A percentile compares a stretch with the other conserved stretches of the same genome.
Conservation (phyloP, 495 filamentous ascomycete species). For the Penicillium salamii region DNA sequence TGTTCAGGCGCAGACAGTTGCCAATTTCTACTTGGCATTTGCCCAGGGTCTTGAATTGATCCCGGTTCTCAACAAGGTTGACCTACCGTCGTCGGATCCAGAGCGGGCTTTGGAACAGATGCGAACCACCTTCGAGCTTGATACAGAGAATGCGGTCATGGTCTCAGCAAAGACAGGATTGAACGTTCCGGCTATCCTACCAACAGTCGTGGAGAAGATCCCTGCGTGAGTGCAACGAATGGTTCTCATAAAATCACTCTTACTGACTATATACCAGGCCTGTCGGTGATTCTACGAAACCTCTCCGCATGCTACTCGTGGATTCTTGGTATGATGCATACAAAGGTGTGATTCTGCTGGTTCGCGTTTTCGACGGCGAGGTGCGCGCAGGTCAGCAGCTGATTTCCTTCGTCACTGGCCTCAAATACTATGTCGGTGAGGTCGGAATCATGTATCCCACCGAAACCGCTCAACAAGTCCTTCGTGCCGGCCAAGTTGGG, state of each 20-base stretch:
- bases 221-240: slow-evolving; percentile 53
- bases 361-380: slow-evolving; percentile 86
- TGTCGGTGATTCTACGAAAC: slow-evolving; percentile 64
- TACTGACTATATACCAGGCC: slow-evolving; percentile 47
- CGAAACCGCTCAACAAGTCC: slow-evolving; percentile 73
- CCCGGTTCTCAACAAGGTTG: slow-evolving; percentile 94
- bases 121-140: slow-evolving; percentile 79
- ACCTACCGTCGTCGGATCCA: slow-evolving; percentile 83
- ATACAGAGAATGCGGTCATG: slow-evolving; percentile 72
- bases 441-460: slow-evolving; percentile 95
- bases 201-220: slow-evolving; percentile 79
- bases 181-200: slow-evolving; percentile 77
- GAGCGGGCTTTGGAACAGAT: slow-evolving; percentile 83
- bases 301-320: slow-evolving; percentile 81
- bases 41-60: slow-evolving; percentile 82
- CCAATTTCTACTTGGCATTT: slow-evolving; percentile 97
- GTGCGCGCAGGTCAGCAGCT: slow-evolving; percentile 80
- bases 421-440: slow-evolving; percentile 89
- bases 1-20: slow-evolving; percentile 91
- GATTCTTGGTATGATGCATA: slow-evolving; percentile 98
- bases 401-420: slow-evolving; percentile 77
- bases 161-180: slow-evolving; percentile 93
- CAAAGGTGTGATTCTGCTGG: slow-evolving; percentile 87
- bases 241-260: background rate
- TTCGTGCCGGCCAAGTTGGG: slow-evolving; percentile 91